These are phyloP conservation scores for Euphrasia confusa DNA, from an alignment of 257 asterid species.

Conservation along the genomic window DNA sequence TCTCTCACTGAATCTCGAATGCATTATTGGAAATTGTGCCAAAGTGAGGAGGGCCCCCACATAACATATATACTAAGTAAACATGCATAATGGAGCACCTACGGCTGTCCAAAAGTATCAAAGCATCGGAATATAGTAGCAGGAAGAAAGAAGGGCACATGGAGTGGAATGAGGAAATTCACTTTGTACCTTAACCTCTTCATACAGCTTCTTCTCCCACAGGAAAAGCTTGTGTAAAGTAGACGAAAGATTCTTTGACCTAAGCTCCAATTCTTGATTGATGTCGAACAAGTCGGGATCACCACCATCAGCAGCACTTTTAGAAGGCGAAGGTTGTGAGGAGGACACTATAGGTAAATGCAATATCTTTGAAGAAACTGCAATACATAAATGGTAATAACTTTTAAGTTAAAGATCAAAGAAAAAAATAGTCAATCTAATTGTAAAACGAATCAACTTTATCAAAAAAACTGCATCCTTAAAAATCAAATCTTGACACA, in stretches of 20 bases:
- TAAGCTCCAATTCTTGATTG: constrained; percentile 53
- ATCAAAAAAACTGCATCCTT: not conserved
- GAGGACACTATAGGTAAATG: constrained; percentile 52
- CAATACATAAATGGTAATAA: constrained; percentile 10
- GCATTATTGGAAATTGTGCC: constrained; percentile 29
- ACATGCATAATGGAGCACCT: constrained; percentile 27
- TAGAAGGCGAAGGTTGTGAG: constrained; percentile 63
- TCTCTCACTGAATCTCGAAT: constrained; percentile 26
- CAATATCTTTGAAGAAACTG: constrained; percentile 86
- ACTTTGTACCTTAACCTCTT: constrained; percentile 83
- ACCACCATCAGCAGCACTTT: constrained; percentile 40
- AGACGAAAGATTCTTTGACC: constrained; percentile 75
- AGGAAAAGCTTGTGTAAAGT: constrained; percentile 77
- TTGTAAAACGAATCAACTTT: not conserved
- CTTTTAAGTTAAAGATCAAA: constrained; percentile 23
- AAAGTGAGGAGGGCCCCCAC: constrained; percentile 32
- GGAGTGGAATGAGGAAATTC: constrained; percentile 18
- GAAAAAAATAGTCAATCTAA: not conserved
- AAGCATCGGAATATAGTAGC: constrained; percentile 24
- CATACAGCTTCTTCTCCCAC: constrained; percentile 96
- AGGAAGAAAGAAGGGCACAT: constrained; percentile 13
- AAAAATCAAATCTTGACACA: constrained; percentile 9
- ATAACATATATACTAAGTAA: constrained; percentile 25
- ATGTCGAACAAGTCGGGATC: constrained; percentile 48
- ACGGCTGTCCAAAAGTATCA: constrained; percentile 25